Percentiles rank a stretch among this genome's conserved stretches.
Evolutionary conservation across 192 early-diverging fungal species (phyloP).

Genomic region (Backusella psychrophila): DNA sequence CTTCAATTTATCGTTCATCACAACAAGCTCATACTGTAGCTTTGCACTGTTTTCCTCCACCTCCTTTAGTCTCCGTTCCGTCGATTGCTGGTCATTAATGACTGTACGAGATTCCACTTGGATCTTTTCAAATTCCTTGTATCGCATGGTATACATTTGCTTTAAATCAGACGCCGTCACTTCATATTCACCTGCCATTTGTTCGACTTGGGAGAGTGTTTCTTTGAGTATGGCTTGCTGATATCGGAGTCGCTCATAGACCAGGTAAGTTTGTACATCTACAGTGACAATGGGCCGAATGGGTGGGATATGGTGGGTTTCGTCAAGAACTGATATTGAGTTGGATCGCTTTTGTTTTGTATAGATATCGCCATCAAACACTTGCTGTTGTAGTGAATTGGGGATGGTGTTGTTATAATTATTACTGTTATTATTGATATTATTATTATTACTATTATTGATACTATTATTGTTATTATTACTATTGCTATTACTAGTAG

Average conservation of each 20-base stretch:
- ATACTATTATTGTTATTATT: too few species aligned
- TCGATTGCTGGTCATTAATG: conserved; percentile 24
- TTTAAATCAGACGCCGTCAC: background rate
- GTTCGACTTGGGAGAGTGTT: background rate
- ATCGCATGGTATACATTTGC: background rate
- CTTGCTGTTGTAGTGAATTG: background rate
- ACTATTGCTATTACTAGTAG: too few species aligned
- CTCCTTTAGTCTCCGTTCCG: conserved; percentile 21
- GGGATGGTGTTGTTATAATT: background rate
- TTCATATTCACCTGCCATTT: conserved; percentile 12
- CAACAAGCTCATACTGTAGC: conserved; percentile 39
- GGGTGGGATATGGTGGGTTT: background rate
- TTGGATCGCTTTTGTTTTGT: background rate
- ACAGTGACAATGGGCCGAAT: conserved; percentile 13
- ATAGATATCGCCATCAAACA: background rate
- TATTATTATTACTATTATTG: background rate
- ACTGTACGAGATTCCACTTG: conserved; percentile 2
- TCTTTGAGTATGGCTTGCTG: conserved; percentile 23
- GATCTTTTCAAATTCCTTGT: conserved; percentile 11
- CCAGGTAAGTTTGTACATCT: conserved; percentile 35
- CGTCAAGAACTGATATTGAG: background rate
- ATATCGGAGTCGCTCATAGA: conserved; percentile 34
- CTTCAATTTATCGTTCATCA: conserved; percentile 42
- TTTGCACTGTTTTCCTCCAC: conserved; percentile 37
- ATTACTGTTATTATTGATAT: background rate